A percentile compares a stretch with the other conserved stretches of the same genome.
Evolutionary conservation across 164 flowering plant species (phyloP).

Genomic region (Chimonanthus praecox): DNA sequence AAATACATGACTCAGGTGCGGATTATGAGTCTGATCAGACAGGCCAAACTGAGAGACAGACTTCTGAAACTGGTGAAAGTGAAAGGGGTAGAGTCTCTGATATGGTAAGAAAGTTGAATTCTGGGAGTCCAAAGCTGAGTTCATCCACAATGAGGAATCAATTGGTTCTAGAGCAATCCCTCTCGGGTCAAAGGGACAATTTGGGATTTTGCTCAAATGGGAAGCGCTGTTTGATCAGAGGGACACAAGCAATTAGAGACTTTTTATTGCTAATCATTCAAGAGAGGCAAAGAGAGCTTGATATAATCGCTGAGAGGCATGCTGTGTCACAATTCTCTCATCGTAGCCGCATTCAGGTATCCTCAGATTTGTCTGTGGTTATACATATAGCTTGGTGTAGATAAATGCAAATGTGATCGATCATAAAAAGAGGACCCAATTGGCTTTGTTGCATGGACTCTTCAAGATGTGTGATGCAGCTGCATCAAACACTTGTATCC

Average conservation of each 20-base stretch:
- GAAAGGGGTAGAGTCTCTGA: constrained; percentile 84
- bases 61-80: constrained; percentile 86
- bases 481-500: too few species aligned
- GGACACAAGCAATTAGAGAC: constrained; percentile 82
- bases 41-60: constrained; percentile 60
- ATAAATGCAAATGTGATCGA: too few species aligned
- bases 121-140: constrained; percentile 41
- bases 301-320: constrained; percentile 46
- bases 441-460: too few species aligned
- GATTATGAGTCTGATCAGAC: constrained; percentile 59
- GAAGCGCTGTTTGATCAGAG: constrained; percentile 44
- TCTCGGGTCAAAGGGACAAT: constrained; percentile 77
- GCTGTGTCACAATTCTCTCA: constrained; percentile 80
- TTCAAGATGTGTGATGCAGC: too few species aligned
- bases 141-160: constrained; percentile 28
- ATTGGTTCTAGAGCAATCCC: constrained; percentile 44
- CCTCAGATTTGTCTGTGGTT: too few species aligned
- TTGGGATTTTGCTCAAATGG: constrained; percentile 76
- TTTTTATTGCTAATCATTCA: constrained; percentile 60
- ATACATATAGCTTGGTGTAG: too few species aligned
- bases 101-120: constrained; percentile 65
- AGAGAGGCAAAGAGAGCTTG: constrained; percentile 76
- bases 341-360: constrained; percentile 94
- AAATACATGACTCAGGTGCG: constrained; percentile 68
- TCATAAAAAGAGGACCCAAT: too few species aligned